These are phyloP conservation scores for Botrytis byssoidea DNA, from an alignment of 2,329 filamentous ascomycete genomes.

Conservation along the genomic window DNA sequence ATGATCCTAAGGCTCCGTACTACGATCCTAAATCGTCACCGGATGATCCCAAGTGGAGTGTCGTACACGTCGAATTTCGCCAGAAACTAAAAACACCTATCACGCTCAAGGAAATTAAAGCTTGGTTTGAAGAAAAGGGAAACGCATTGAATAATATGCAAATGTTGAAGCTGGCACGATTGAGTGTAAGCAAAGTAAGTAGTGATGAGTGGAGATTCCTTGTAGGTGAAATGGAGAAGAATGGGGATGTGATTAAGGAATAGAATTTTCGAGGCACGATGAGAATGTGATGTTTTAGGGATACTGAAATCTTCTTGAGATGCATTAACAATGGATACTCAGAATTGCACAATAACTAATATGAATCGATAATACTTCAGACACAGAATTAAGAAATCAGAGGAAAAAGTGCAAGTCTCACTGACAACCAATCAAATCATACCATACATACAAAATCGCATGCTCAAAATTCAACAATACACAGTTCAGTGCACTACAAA, in stretches of 20 bases:
- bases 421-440: neutral
- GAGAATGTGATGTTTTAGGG: neutral
- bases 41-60: slow-evolving; percentile 75
- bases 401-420: neutral
- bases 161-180: slow-evolving; percentile 73
- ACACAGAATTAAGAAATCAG: neutral
- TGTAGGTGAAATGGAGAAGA: slow-evolving; percentile 19
- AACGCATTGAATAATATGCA: slow-evolving; percentile 71
- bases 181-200: slow-evolving; percentile 75
- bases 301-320: neutral
- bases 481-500: neutral
- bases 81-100: slow-evolving; percentile 76
- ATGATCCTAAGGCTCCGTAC: slow-evolving; percentile 72
- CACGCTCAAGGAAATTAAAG: slow-evolving; percentile 68
- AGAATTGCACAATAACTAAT: neutral
- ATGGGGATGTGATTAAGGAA: slow-evolving; percentile 21
- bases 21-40: slow-evolving; percentile 75
- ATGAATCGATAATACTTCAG: neutral
- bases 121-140: slow-evolving; percentile 54
- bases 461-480: neutral
- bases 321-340: neutral
- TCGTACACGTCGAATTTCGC: slow-evolving; percentile 85
- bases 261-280: neutral
- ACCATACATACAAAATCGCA: neutral
- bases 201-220: slow-evolving; percentile 56